These are phyloP conservation scores for Pugionium dolabratum DNA, from an alignment of 345 rosid genomes.

Conservation along the genomic window DNA sequence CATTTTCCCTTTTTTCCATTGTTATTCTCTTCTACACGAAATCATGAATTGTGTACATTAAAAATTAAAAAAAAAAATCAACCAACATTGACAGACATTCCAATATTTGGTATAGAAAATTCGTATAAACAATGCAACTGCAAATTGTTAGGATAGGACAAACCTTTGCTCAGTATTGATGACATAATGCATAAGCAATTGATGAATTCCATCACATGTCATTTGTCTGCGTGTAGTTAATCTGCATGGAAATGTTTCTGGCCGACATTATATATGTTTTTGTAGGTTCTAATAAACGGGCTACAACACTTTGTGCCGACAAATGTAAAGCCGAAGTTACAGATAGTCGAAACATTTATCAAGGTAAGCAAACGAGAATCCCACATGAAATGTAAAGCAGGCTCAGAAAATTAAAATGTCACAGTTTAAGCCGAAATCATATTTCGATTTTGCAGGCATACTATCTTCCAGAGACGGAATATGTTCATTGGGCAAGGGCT, in stretches of 20 bases:
- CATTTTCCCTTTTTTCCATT: not conserved
- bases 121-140: conserved; percentile 6
- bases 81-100: not conserved
- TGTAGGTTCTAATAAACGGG: conserved; percentile 88
- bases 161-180: conserved; percentile 12
- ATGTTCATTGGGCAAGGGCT: conserved; percentile 89
- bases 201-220: not conserved
- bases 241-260: not conserved
- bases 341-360: conserved; percentile 76
- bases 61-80: too few species aligned
- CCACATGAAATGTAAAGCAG: not conserved
- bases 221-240: not conserved
- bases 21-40: conserved; percentile 1
- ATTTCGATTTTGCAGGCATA: conserved; percentile 59
- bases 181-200: conserved; percentile 1
- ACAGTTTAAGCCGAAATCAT: conserved; percentile 6
- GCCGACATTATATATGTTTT: not conserved
- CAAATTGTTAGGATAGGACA: conserved; percentile 20
- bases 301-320: conserved; percentile 75
- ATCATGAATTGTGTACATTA: conserved; percentile 8
- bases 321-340: conserved; percentile 77
- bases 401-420: not conserved
- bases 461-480: conserved; percentile 96
- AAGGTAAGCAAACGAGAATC: conserved; percentile 54
- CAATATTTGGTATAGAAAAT: not conserved